Evolutionary conservation across 179 eudicot genomes (phyloP), one percentile per base, ranked within the genome.

Genomic region (Actinidia chinensis): DNA sequence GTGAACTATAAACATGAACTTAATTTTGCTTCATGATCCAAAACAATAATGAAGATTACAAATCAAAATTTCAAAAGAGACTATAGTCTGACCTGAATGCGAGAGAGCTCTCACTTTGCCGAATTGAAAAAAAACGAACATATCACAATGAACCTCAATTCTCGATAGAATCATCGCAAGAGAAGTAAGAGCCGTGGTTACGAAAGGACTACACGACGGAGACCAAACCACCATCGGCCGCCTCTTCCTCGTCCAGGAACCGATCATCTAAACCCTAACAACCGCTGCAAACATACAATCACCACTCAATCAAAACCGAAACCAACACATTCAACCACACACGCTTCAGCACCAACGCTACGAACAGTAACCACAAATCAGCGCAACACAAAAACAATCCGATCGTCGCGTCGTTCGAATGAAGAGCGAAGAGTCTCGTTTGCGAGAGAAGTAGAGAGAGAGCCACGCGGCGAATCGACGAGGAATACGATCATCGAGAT

Each of bases 401-500:
- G 86, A 63, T 94, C 98, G 46, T 89, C 94, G 1, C 91, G 50
- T 0, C 47, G n/a, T 2, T 9, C 87, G 85, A 23, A 58, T n/a
- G 65, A 89, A 75, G 0, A 91, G 75, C 61, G 0, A 92, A 18
- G n/a, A 1, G 91, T 89, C 11, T 74, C 81, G 46, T 83, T n/a
- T 85, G 10, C 98, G 84, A 0, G 78, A 79, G 77, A 94, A 81
- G 79, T 82, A 92, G 51, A 94, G 89, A 74, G 79, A 59, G 20
- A 86, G 5, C 98, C 98, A 94, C 1, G 83, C 55, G 17, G 77
- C 59, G 74, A 87, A 84, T 33, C 43, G 18, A 77, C 0, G 2
- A 92, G 14, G 79, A 87, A 92, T 54, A 89, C 87, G 55, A 94
- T 88, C 79, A 93, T 79, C 28, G 98, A 90, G 69, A 91, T 44